A percentile compares a stretch with the other conserved stretches of the same genome.
Evolutionary conservation across 2,329 filamentous ascomycete species (phyloP).

Genomic region (Sphaerostilbella broomeana): DNA sequence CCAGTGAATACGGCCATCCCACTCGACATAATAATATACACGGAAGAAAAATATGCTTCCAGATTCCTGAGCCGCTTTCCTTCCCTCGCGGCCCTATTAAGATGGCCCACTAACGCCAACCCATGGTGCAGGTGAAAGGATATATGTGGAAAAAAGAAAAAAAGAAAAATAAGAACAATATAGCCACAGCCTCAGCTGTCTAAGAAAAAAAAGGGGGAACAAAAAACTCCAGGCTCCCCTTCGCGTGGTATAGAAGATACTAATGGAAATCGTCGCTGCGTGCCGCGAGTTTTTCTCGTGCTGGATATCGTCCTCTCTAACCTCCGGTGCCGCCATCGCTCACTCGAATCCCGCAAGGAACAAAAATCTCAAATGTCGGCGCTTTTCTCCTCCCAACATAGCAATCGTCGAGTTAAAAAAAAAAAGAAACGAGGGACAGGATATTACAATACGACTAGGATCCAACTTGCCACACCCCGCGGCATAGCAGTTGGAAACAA

Average conservation of each 20-base stretch:
- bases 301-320: constrained; percentile 7
- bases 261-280: constrained; percentile 10
- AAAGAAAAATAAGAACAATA: constrained; percentile 9
- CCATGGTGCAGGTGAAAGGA: constrained; percentile 9
- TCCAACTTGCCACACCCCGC: no score
- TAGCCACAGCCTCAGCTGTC: constrained; percentile 6
- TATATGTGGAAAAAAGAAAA: constrained; percentile 7
- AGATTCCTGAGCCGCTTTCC: background rate
- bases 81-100: background rate
- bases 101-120: constrained; percentile 12
- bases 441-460: constrained; percentile 6
- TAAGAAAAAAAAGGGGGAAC: no score
- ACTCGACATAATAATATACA: constrained; percentile 12
- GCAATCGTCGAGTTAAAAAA: no score
- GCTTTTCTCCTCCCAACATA: constrained; percentile 2
- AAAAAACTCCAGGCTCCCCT: constrained; percentile 16
- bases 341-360: constrained; percentile 4
- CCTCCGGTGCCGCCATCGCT: no score
- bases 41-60: constrained; percentile 11
- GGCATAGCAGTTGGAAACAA: no score
- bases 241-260: constrained; percentile 6
- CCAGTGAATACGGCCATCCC: background rate
- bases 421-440: constrained; percentile 7
- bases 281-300: constrained; percentile 4
- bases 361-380: constrained; percentile 5